phyloP scores from a whole-genome alignment of 257 asterid genomes.

The Plantago major region DNA sequence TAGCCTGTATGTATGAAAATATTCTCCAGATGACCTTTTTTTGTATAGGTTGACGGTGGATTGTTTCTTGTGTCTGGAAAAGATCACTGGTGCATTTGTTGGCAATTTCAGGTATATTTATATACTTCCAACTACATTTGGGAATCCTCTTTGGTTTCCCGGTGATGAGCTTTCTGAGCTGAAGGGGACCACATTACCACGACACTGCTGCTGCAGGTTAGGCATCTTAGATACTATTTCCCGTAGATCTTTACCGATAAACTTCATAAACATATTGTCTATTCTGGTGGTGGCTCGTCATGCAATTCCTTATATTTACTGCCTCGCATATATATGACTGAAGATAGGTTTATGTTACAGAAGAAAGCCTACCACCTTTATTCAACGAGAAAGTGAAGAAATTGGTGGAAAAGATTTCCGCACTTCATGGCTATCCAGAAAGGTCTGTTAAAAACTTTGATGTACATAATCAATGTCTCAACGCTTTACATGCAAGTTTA shows the following conservation, averaged over 20 bases:
- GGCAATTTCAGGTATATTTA: slow-evolving; percentile 63
- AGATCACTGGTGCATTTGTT: slow-evolving; percentile 1
- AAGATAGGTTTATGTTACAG: slow-evolving; percentile 79
- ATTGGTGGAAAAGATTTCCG: slow-evolving; percentile 65
- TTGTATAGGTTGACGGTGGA: too few species aligned
- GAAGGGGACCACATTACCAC: slow-evolving; percentile 76
- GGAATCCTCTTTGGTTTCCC: slow-evolving; percentile 86
- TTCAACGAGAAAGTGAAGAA: slow-evolving; percentile 77
- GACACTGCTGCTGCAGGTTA: slow-evolving; percentile 80
- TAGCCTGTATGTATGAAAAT: slow-evolving; percentile 33
- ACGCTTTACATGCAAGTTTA: too few species aligned
- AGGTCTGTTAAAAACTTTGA: too few species aligned
- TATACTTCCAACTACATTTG: slow-evolving; percentile 81
- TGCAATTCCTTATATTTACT: slow-evolving; percentile 30
- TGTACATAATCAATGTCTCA: too few species aligned
- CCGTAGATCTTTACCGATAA: too few species aligned
- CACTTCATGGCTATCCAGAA: slow-evolving; percentile 50
- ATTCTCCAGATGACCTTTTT: not conserved
- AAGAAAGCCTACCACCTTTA: slow-evolving; percentile 57
- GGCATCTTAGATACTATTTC: not conserved
- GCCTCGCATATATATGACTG: slow-evolving; percentile 34
- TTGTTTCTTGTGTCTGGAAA: slow-evolving; percentile 2
- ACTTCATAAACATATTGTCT: not conserved
- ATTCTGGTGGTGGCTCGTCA: slow-evolving; percentile 12
- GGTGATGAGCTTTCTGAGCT: slow-evolving; percentile 82